Evolutionary conservation across 1,284 basidiomycete genomes (phyloP), one percentile per base, ranked within the genome.

Genomic region (Apiotrichum porosum): DNA sequence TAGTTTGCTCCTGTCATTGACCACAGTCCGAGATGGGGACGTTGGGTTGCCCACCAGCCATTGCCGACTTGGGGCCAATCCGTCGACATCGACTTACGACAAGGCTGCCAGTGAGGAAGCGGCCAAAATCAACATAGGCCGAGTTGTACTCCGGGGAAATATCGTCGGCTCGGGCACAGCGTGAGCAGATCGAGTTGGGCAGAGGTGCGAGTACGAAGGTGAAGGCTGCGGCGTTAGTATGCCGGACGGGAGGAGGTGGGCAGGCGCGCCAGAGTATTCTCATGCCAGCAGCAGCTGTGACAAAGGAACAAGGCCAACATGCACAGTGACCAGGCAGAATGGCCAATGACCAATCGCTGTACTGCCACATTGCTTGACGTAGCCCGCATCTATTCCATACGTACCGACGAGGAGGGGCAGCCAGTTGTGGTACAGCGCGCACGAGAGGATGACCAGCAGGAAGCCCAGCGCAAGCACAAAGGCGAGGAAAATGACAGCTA

Each of bases 381-480:
- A n/a, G n/a, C n/a, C n/a, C n/a, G n/a, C n/a, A n/a, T n/a, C n/a
- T n/a, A n/a, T 34, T 8, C 19, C 9, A 37, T 18, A 81, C 90
- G 68, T 63, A 95, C 94, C 94, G 60, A 97, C 94, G 58, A 98
- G 81, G 42, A 98, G 78, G 37, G 95, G 95, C 14, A 98, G 78
- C 95, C 95, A 99, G 74, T 99, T 98, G 30, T 82, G 76, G 85
- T 87, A 98, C 32, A 98, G 77, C 21, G 95, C 94, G 70, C 95
- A 98, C 1, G 90, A 93, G 24, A 99, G 84, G 72, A 99, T 99
- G 69, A 98, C 89, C 65, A 98, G 83, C 49, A 98, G 77, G 76
- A 98, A 99, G 22, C 95, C 95, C 24, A 95, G 81, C 13, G 95
- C 95, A 35, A 99, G 83, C 49, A 97, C 88, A 73, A 98, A 95